A percentile compares a stretch with the other conserved stretches of the same genome.
Conservation (phyloP, 352 stramenopile species). For the Phytophthora pinifolia region DNA sequence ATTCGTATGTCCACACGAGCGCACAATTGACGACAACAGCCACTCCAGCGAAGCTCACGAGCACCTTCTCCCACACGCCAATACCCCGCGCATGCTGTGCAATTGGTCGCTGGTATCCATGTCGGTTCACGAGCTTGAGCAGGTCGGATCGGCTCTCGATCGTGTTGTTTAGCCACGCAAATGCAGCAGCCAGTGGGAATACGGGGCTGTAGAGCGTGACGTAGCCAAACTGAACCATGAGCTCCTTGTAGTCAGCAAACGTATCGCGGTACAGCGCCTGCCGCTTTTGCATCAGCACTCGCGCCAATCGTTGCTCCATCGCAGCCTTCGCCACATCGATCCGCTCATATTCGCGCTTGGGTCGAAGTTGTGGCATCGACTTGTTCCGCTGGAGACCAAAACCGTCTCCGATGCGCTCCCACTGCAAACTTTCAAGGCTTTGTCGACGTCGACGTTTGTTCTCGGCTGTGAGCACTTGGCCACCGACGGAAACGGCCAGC, state of each 20-base stretch:
- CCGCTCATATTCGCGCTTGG: conserved; percentile 11
- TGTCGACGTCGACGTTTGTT: conserved; percentile 37
- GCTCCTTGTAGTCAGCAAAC: conserved; percentile 76
- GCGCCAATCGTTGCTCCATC: conserved; percentile 42
- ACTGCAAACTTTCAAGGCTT: conserved; percentile 23
- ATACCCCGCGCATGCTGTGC: conserved; percentile 90
- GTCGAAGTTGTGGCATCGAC: conserved; percentile 9
- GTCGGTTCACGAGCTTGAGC: conserved; percentile 90
- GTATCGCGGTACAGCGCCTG: conserved; percentile 66
- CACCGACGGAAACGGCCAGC: conserved; percentile 45
- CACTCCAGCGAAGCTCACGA: conserved; percentile 92
- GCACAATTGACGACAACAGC: conserved; percentile 94
- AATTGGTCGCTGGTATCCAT: conserved; percentile 85
- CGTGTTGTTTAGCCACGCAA: conserved; percentile 91
- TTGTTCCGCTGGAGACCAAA: conserved; percentile 7
- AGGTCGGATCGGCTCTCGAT: conserved; percentile 91
- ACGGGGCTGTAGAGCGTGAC: conserved; percentile 92
- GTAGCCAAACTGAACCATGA: conserved; percentile 92
- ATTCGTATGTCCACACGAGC: conserved; percentile 85
- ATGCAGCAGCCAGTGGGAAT: conserved; percentile 89
- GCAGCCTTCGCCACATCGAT: conserved; percentile 29
- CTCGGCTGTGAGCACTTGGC: conserved; percentile 44
- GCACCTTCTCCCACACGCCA: conserved; percentile 91
- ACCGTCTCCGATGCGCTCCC: conserved; percentile 7
- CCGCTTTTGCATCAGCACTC: conserved; percentile 60